A percentile compares a stretch with the other conserved stretches of the same genome.
Conservation (phyloP, 1,284 basidiomycete species). For the Leucoagaricus sp. region DNA sequence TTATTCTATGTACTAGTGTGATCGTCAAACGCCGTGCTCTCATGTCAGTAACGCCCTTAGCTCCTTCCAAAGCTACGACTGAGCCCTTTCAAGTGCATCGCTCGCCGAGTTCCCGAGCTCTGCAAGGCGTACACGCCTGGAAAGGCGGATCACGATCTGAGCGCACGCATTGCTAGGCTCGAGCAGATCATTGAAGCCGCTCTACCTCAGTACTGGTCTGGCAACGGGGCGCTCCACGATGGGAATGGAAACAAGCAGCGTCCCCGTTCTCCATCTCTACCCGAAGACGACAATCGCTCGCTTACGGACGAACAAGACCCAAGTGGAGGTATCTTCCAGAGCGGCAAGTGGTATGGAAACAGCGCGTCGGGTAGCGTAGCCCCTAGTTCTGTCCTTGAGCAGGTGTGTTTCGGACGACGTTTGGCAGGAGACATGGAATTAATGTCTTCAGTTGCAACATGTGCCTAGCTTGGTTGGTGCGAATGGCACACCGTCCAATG, state of each 20-base stretch:
- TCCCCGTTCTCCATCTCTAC: conserved; percentile 47
- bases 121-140: conserved; percentile 86
- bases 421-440: background rate
- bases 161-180: conserved; percentile 66
- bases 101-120: conserved; percentile 80
- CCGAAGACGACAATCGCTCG: conserved; percentile 66
- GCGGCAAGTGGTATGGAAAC: conserved; percentile 83
- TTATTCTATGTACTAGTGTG: conserved; percentile 52
- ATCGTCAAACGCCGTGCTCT: conserved; percentile 78
- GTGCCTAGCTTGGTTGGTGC: conserved; percentile 10
- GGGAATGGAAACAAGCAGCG: conserved; percentile 36
- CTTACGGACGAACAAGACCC: conserved; percentile 74
- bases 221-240: conserved; percentile 27
- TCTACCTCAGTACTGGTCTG: conserved; percentile 65
- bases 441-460: conserved; percentile 14
- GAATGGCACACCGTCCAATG: conserved; percentile 1
- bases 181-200: conserved; percentile 80
- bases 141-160: conserved; percentile 79
- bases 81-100: conserved; percentile 56
- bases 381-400: conserved; percentile 74
- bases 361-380: conserved; percentile 79
- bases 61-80: conserved; percentile 14
- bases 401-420: conserved; percentile 45
- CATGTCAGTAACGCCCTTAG: conserved; percentile 52
- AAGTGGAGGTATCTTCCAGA: conserved; percentile 74